Conservation (phyloP, 257 asterid genomes). For the Phtheirospermum japonicum region DNA sequence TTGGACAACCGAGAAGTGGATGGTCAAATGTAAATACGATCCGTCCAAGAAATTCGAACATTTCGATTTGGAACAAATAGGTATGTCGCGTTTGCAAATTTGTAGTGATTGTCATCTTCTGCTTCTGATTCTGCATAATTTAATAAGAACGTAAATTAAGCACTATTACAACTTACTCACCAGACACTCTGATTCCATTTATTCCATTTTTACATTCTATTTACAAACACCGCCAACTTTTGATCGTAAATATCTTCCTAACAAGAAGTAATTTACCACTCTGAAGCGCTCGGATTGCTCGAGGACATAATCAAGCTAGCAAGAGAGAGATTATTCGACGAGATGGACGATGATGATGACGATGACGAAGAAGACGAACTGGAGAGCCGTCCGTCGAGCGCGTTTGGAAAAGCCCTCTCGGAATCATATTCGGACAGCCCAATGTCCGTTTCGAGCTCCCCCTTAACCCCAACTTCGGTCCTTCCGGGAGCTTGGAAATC, state of each 20-base stretch:
- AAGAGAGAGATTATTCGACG: conserved; percentile 64
- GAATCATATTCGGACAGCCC: conserved; percentile 48
- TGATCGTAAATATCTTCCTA: not conserved
- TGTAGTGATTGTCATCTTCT: not conserved
- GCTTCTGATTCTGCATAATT: not conserved
- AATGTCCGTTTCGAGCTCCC: conserved; percentile 47
- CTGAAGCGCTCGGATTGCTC: conserved; percentile 54
- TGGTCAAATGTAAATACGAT: conserved; percentile 50
- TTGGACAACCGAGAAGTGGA: conserved; percentile 81
- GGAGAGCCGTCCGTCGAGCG: conserved; percentile 41
- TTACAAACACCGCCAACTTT: not conserved
- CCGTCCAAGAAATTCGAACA: conserved; percentile 38
- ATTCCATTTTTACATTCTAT: not conserved
- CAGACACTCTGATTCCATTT: not conserved
- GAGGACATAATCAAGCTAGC: conserved; percentile 71
- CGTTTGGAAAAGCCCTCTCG: conserved; percentile 47
- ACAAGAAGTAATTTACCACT: not conserved
- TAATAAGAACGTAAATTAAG: too few relatives aligned
- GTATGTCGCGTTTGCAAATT: conserved; percentile 20
- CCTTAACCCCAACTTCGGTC: conserved; percentile 89
- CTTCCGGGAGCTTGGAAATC: conserved; percentile 45
- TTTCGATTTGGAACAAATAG: conserved; percentile 45
- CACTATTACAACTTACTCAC: too few relatives aligned
- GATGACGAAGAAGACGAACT: conserved; percentile 17
- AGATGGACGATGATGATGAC: conserved; percentile 61